These are phyloP conservation scores for Periconia macrospinosa DNA, from an alignment of 2,329 filamentous ascomycete species.

Conservation along the genomic window DNA sequence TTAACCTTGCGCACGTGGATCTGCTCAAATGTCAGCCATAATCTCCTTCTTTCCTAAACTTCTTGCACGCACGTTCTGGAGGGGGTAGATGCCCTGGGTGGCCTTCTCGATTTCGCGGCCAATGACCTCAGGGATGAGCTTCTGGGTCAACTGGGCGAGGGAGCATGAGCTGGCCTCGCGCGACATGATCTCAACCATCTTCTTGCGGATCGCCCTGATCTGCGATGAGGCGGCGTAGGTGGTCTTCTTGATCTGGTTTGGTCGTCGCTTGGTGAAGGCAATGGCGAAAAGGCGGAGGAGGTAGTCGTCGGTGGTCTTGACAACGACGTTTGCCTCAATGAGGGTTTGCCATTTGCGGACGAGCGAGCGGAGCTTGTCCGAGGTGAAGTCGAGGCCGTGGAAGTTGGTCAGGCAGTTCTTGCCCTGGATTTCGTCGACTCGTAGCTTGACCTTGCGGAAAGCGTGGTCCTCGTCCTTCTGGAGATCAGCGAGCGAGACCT, in stretches of 20 bases:
- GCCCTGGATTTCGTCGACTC: conserved; percentile 98
- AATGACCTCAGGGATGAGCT: conserved; percentile 99
- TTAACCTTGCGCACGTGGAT: conserved; percentile 99
- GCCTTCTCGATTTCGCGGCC: conserved; percentile 99
- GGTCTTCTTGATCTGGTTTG: conserved; percentile 99
- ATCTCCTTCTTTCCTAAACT: conserved; percentile 12
- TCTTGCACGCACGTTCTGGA: conserved; percentile 79
- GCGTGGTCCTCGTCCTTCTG: conserved; percentile 99
- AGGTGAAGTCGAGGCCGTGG: conserved; percentile 99
- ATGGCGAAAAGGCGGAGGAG: conserved; percentile 98
- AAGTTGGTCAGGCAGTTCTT: conserved; percentile 99
- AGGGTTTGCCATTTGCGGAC: conserved; percentile 99
- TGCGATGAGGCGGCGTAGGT: conserved; percentile 97
- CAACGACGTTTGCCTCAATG: conserved; percentile 99
- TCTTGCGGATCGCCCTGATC: conserved; percentile 97
- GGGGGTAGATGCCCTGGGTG: conserved; percentile 98
- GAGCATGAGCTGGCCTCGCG: conserved; percentile 94
- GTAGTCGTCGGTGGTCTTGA: conserved; percentile 99
- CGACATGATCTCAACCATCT: conserved; percentile 99
- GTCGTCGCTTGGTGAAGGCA: conserved; percentile 98
- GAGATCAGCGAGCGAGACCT: conserved; percentile 97
- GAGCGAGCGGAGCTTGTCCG: conserved; percentile 98
- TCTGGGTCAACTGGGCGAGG: conserved; percentile 92
- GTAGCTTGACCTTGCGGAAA: conserved; percentile 99
- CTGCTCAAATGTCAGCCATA: conserved; percentile 52